phyloP scores from a whole-genome alignment of 768 basidiomycete species.

The Termitomyces sp. region DNA sequence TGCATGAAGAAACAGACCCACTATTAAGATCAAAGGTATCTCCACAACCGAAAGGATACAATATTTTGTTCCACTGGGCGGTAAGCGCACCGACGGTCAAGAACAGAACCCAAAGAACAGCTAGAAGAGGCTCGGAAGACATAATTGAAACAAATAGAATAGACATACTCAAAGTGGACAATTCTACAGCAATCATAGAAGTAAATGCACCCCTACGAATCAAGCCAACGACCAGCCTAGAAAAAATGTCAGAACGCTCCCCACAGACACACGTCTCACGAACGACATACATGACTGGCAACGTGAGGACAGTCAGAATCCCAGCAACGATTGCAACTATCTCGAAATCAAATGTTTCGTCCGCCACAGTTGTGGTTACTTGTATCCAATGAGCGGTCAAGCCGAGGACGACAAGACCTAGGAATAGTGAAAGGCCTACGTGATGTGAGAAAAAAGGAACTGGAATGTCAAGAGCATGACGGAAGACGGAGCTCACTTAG shows the following conservation, averaged over 20 bases:
- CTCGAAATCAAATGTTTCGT: constrained; percentile 5
- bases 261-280: not conserved
- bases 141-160: no score
- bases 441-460: not conserved
- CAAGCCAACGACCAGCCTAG: constrained; percentile 13
- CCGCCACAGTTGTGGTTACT: not conserved
- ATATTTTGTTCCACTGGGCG: not conserved
- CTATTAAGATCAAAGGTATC: not conserved
- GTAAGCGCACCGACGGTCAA: constrained; percentile 11
- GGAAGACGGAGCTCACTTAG: not conserved
- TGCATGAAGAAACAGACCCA: not conserved
- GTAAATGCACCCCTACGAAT: constrained; percentile 14
- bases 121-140: constrained; percentile 1
- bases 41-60: constrained; percentile 14
- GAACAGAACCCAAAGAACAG: constrained; percentile 14
- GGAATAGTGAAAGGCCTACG: constrained; percentile 9
- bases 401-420: constrained; percentile 12
- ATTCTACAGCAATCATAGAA: constrained; percentile 15
- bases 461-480: not conserved
- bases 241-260: not conserved
- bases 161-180: constrained; percentile 12
- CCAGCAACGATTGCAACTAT: constrained; percentile 13
- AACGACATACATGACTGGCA: constrained; percentile 14
- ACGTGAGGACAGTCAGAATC: not conserved
- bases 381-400: constrained; percentile 13